Conservation (phyloP, 257 asterid species). For the Plantago elongata region DNA sequence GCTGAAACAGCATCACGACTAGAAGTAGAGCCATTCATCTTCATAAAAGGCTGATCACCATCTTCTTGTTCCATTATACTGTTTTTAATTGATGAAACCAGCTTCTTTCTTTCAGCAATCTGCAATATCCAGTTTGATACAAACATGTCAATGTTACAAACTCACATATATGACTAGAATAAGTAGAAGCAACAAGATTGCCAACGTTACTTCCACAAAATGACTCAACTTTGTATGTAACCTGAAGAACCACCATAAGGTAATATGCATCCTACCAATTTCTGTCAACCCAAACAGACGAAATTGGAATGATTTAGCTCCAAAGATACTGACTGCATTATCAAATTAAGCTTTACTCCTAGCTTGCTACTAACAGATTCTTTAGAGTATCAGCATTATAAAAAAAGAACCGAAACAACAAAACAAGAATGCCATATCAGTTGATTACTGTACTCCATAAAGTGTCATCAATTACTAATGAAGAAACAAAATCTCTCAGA, state of each 20-base stretch:
- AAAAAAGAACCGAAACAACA: background rate
- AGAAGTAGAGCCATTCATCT: conserved; percentile 25
- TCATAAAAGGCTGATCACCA: conserved; percentile 25
- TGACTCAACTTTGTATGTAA: background rate
- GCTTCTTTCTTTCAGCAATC: conserved; percentile 82
- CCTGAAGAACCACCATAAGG: background rate
- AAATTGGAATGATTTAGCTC: too few species aligned
- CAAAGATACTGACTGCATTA: too few species aligned
- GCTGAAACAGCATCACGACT: conserved; percentile 31
- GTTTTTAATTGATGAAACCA: conserved; percentile 66
- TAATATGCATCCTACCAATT: conserved; percentile 5
- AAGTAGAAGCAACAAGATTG: background rate
- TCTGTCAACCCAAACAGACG: too few species aligned
- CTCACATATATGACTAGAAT: background rate
- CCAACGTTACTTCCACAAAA: conserved; percentile 1
- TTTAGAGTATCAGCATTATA: too few species aligned
- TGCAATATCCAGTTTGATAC: conserved; percentile 24
- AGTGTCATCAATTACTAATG: too few species aligned
- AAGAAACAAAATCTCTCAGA: too few species aligned
- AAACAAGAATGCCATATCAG: background rate
- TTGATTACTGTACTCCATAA: too few species aligned
- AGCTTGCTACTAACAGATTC: too few species aligned
- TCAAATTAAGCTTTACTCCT: too few species aligned
- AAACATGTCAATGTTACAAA: conserved; percentile 1
- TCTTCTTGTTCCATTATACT: conserved; percentile 46